phyloP scores from a whole-genome alignment of 495 filamentous ascomycete species.

The Neurospora tetraspora region DNA sequence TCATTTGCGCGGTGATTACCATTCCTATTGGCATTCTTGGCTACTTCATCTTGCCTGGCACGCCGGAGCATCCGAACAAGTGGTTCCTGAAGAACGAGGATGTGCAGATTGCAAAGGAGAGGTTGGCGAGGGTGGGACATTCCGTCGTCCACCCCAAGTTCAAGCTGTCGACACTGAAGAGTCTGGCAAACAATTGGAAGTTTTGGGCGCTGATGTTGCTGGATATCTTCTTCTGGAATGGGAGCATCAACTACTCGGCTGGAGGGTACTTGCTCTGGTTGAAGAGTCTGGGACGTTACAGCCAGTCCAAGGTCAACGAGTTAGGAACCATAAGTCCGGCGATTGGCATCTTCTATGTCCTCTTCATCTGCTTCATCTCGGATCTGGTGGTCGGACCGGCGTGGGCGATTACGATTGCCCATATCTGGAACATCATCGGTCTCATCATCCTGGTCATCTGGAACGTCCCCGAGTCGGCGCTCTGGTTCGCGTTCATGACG shows the following conservation, averaged over 20 bases:
- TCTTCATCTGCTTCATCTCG: conserved; percentile 36
- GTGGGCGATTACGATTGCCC: conserved; percentile 26
- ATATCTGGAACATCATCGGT: conserved; percentile 21
- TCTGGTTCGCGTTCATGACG: conserved; percentile 38
- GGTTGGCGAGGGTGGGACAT: conserved; percentile 28
- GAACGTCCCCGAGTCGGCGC: conserved; percentile 36
- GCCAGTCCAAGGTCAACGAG: conserved; percentile 17
- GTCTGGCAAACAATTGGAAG: conserved; percentile 19
- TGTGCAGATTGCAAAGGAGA: conserved; percentile 22
- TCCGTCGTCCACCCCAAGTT: conserved; percentile 15
- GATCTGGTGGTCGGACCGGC: conserved; percentile 29
- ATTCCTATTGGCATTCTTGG: conserved; percentile 37
- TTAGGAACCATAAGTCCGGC: conserved; percentile 25
- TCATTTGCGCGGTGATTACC: conserved; percentile 41
- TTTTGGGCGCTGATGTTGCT: conserved; percentile 33
- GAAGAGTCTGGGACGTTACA: conserved; percentile 24
- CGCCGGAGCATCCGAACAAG: conserved; percentile 35
- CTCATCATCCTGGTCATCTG: conserved; percentile 27
- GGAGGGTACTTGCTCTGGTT: conserved; percentile 32
- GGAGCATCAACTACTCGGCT: conserved; percentile 23
- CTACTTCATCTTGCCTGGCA: conserved; percentile 32
- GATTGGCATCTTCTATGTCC: conserved; percentile 36
- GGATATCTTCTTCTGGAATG: conserved; percentile 44
- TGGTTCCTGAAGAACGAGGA: conserved; percentile 31
- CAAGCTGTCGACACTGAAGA: conserved; percentile 18